Evolutionary conservation across 2,329 filamentous ascomycete species (phyloP), one percentile per base, ranked within the genome.

Genomic region (Escovopsis sp.): DNA sequence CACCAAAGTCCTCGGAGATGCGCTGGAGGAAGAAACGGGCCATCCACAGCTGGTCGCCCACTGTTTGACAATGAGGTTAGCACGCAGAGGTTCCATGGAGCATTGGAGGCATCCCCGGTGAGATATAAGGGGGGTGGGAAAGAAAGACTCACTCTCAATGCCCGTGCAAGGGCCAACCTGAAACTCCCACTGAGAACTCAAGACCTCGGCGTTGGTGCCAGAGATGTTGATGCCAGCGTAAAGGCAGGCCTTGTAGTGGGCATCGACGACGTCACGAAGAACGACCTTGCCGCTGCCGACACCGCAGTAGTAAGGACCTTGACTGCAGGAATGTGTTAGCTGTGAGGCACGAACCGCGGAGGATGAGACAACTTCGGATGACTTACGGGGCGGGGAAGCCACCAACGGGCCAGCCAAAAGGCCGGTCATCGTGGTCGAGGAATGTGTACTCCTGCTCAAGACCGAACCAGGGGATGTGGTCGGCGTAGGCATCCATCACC

Each of bases 171-270:
- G 89, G 44, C 89, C 89, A 56, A 95, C 84, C 63, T 95, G 89
- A 79, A 85, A 95, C 65, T 96, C 89, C 89, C 89, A 96, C 67
- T 95, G 89, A 46, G 84, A 87, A 49, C 87, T 84, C 84, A 95
- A 94, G 58, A 98, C 91, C 75, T 98, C 91, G 51, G 91, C 91
- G 66, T 98, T 98, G 70, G 91, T 96, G 58, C 91, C 91, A 24
- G 88, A 94, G 66, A 98, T 96, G 64, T 88, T 80, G 67, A 98
- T 74, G 46, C 83, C 81, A 46, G 89, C 78, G 63, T 86, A 94
- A 65, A 96, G 62, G 73, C 76, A 94, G 45, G 64, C 64, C 59
- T 69, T 69, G 60, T 69, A 69, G 55, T 66, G 63, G 2, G 61
- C 59, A 71, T 96, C 89, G 53, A 98, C 88, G 48, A 98, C 89